A percentile compares a stretch with the other conserved stretches of the same genome.
phyloP scores from a whole-genome alignment of 768 basidiomycete species.

The Suillus brevipes region DNA sequence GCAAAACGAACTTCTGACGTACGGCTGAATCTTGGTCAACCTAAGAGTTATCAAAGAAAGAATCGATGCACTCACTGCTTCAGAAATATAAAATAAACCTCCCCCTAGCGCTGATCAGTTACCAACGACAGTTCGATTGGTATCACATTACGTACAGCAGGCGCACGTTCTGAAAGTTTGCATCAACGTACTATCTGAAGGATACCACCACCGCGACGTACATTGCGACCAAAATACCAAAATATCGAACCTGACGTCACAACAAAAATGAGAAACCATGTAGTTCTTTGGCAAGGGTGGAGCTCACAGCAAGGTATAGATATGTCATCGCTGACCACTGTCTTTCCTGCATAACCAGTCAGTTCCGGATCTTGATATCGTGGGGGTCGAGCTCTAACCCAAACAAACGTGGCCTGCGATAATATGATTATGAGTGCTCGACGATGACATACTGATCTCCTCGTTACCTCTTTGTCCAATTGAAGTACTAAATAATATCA shows the following conservation, averaged over 20 bases:
- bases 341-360: not conserved
- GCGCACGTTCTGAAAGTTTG: not conserved
- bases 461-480: constrained; percentile 1
- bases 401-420: not conserved
- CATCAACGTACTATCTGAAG: not conserved
- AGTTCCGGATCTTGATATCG: not conserved
- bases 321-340: not conserved
- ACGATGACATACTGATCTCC: not conserved
- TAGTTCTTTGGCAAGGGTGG: not conserved
- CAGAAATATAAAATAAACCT: not conserved
- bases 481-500: not conserved
- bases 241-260: not conserved
- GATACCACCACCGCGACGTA: not conserved
- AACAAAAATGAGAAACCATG: not conserved
- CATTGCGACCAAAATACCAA: not conserved
- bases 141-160: not conserved
- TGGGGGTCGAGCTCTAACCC: not conserved
- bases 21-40: not conserved
- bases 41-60: not conserved
- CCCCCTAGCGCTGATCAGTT: not conserved
- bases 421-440: not conserved
- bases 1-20: not conserved
- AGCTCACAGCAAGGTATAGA: not conserved
- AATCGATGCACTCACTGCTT: not conserved
- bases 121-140: not conserved